Evolutionary conservation across 2,329 filamentous ascomycete species (phyloP).

Genomic region (Nakataea oryzae): DNA sequence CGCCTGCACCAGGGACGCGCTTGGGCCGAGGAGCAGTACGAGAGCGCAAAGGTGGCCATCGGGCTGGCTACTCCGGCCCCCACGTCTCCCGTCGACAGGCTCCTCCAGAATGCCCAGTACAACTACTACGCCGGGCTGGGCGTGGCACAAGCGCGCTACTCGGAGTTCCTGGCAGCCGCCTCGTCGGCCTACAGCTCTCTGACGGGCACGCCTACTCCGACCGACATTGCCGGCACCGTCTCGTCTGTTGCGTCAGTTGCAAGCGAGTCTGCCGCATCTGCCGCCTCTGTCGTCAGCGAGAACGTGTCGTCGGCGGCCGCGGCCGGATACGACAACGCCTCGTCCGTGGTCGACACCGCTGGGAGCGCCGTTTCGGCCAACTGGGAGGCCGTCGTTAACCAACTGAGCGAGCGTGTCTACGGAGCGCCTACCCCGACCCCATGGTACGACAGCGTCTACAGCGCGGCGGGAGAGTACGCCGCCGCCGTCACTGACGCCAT

Average conservation of each 20-base stretch:
- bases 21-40: constrained; percentile 61
- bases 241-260: constrained; percentile 35
- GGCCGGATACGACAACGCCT: constrained; percentile 37
- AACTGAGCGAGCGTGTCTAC: constrained; percentile 60
- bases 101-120: constrained; percentile 49
- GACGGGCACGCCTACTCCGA: constrained; percentile 50
- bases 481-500: constrained; percentile 42
- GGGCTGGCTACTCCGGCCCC: constrained; percentile 49
- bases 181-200: constrained; percentile 55
- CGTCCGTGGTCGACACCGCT: constrained; percentile 22
- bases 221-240: constrained; percentile 36
- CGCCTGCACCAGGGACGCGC: constrained; percentile 60
- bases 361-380: constrained; percentile 21
- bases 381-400: constrained; percentile 53
- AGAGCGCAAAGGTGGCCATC: constrained; percentile 55
- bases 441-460: constrained; percentile 38
- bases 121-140: constrained; percentile 73
- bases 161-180: constrained; percentile 62
- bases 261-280: constrained; percentile 31
- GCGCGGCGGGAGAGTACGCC: constrained; percentile 43
- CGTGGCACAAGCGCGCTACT: constrained; percentile 68
- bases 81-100: constrained; percentile 39
- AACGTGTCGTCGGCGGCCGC: constrained; percentile 27
- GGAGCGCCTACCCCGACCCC: constrained; percentile 52
- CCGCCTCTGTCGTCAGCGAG: constrained; percentile 35